Conservation (phyloP, 768 basidiomycete species). For the Pleurotus pulmonarius region DNA sequence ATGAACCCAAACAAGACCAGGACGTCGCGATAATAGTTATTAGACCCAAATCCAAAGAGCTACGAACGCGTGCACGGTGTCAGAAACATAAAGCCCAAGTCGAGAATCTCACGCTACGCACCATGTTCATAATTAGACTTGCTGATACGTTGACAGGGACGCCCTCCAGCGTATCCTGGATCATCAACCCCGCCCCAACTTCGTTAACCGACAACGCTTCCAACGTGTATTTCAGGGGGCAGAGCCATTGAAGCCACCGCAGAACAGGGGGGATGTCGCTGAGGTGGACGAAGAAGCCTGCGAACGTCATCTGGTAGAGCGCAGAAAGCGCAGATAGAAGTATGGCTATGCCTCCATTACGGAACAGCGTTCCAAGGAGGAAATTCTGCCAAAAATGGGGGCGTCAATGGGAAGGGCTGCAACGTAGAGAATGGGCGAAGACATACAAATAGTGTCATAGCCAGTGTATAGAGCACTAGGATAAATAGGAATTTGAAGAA, state of each 20-base stretch:
- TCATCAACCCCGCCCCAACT: slow-evolving; percentile 84
- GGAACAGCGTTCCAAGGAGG: slow-evolving; percentile 78
- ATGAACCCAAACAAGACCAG: slow-evolving; percentile 85
- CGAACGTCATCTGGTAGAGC: slow-evolving; percentile 82
- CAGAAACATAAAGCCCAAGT: slow-evolving; percentile 2
- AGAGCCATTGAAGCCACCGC: slow-evolving; percentile 91
- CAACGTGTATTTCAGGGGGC: slow-evolving; percentile 77
- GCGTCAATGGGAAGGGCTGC: not conserved
- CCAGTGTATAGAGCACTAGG: slow-evolving; percentile 78
- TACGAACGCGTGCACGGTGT: slow-evolving; percentile 18
- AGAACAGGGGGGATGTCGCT: slow-evolving; percentile 83
- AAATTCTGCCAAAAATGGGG: slow-evolving; percentile 62
- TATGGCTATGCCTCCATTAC: slow-evolving; percentile 88
- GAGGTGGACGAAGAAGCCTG: slow-evolving; percentile 92
- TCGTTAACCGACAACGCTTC: slow-evolving; percentile 92
- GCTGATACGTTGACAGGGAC: slow-evolving; percentile 83
- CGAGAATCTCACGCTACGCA: slow-evolving; percentile 28
- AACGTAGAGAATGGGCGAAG: not conserved
- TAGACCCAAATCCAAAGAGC: slow-evolving; percentile 83
- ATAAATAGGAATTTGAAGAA: slow-evolving; percentile 97
- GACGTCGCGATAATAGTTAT: slow-evolving; percentile 88
- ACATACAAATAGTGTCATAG: slow-evolving; percentile 83
- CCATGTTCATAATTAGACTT: slow-evolving; percentile 79
- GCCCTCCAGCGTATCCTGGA: slow-evolving; percentile 72
- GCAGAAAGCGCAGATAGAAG: slow-evolving; percentile 76